phyloP scores from a whole-genome alignment of 176 grass and related monocot genomes.

The Dactylis glomerata region DNA sequence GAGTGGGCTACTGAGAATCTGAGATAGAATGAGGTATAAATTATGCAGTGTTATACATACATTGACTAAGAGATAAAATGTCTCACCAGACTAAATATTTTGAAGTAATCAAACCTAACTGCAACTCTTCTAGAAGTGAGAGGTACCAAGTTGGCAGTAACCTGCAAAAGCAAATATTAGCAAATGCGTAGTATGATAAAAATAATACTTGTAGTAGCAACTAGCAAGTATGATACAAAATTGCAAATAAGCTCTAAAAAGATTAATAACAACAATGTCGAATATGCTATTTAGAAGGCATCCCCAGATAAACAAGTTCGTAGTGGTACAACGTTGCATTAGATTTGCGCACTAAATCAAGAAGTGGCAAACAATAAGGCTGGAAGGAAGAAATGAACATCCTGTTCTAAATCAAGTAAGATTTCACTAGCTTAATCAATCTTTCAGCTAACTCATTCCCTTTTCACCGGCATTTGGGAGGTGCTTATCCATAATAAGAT shows the following conservation, averaged over 20 bases:
- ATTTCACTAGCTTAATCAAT: neutral
- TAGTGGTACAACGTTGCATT: neutral
- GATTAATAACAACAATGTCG: neutral
- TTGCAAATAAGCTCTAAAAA: neutral
- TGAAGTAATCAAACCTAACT: conserved; percentile 86
- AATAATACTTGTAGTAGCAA: neutral
- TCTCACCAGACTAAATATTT: conserved; percentile 91
- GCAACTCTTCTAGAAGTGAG: conserved; percentile 64
- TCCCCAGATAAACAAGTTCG: neutral
- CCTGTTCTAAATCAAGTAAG: neutral
- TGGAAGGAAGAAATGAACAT: neutral
- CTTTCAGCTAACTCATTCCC: conserved; percentile 7
- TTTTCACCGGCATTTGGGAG: neutral
- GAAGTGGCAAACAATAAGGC: neutral
- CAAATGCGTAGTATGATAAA: no score
- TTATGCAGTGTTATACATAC: neutral
- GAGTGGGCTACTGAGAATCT: neutral
- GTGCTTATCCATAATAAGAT: neutral
- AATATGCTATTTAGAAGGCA: neutral
- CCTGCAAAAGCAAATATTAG: conserved; percentile 57
- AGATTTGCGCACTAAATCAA: neutral
- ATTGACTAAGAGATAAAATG: conserved; percentile 25
- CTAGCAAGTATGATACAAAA: neutral
- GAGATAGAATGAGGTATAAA: neutral
- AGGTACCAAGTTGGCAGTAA: conserved; percentile 84